phyloP scores from a whole-genome alignment of 225 moss, liverwort and hornwort species.

The Sphagnum contortum region DNA sequence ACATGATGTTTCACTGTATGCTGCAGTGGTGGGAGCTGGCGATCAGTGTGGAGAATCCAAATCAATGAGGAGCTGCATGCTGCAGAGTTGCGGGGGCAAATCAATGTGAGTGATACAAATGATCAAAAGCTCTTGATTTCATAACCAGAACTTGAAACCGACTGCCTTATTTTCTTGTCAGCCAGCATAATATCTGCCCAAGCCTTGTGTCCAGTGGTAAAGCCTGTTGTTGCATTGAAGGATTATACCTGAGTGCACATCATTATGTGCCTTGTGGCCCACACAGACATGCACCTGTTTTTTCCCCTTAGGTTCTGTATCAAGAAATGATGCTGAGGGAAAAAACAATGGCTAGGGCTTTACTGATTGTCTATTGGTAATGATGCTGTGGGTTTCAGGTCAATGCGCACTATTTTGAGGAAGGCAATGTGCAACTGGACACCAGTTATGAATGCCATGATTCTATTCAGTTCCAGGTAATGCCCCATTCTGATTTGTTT shows the following conservation, averaged over 20 bases:
- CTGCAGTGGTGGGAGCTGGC: constrained; percentile 83
- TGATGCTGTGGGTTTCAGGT: constrained; percentile 34
- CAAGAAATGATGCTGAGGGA: too few species aligned
- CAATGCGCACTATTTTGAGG: too few species aligned
- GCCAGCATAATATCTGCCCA: too few species aligned
- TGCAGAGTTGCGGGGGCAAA: constrained; percentile 41
- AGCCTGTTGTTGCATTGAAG: too few species aligned
- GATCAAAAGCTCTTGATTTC: background rate
- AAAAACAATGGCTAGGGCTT: too few species aligned
- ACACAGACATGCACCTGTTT: too few species aligned
- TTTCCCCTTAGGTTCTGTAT: too few species aligned
- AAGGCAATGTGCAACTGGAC: constrained; percentile 93
- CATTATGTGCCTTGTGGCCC: too few species aligned
- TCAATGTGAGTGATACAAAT: constrained; percentile 32
- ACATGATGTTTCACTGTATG: background rate
- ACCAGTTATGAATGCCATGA: constrained; percentile 74
- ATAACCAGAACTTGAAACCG: too few species aligned
- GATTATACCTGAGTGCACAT: too few species aligned
- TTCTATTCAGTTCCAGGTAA: constrained; percentile 59
- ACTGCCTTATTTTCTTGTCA: too few species aligned
- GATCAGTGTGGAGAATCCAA: constrained; percentile 66
- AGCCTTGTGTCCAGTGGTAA: too few species aligned
- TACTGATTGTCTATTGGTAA: background rate
- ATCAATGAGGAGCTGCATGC: constrained; percentile 30
- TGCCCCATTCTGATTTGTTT: background rate